These are phyloP conservation scores for Ogataea paradorogensis DNA, from an alignment of 805 yeast genomes.

Conservation along the genomic window DNA sequence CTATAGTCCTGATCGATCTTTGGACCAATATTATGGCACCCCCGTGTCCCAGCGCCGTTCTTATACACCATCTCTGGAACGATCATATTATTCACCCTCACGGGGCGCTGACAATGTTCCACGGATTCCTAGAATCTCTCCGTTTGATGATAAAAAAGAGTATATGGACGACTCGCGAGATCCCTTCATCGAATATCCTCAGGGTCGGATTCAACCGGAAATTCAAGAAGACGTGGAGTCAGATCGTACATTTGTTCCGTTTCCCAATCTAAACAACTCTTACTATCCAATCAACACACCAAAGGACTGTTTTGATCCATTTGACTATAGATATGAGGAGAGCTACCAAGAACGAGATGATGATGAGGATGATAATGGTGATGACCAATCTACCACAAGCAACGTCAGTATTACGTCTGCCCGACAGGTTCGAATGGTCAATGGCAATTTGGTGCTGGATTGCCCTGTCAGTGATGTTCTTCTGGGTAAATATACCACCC, in stretches of 20 bases:
- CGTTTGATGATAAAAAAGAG: conserved; percentile 14
- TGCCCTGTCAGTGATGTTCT: conserved; percentile 81
- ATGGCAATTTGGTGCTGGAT: conserved; percentile 82
- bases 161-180: not conserved
- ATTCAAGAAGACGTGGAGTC: conserved; percentile 26
- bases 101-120: not conserved
- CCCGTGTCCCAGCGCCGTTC: conserved; percentile 20
- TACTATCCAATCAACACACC: conserved; percentile 34
- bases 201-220: conserved; percentile 18
- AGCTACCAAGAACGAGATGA: conserved; percentile 15
- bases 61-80: conserved; percentile 24
- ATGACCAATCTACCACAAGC: conserved; percentile 13
- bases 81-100: conserved; percentile 7
- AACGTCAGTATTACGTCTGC: conserved; percentile 22
- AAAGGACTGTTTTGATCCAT: conserved; percentile 30
- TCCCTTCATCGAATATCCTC: conserved; percentile 1
- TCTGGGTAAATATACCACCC: conserved; percentile 48
- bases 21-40: conserved; percentile 18
- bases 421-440: conserved; percentile 50
- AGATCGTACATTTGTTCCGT: conserved; percentile 32
- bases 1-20: conserved; percentile 11
- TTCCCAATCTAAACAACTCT: conserved; percentile 33
- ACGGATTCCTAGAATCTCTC: conserved; percentile 11
- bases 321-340: conserved; percentile 25
- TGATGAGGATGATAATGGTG: conserved; percentile 11